phyloP scores from a whole-genome alignment of 495 filamentous ascomycete species.

The Aspergillus wentii region DNA sequence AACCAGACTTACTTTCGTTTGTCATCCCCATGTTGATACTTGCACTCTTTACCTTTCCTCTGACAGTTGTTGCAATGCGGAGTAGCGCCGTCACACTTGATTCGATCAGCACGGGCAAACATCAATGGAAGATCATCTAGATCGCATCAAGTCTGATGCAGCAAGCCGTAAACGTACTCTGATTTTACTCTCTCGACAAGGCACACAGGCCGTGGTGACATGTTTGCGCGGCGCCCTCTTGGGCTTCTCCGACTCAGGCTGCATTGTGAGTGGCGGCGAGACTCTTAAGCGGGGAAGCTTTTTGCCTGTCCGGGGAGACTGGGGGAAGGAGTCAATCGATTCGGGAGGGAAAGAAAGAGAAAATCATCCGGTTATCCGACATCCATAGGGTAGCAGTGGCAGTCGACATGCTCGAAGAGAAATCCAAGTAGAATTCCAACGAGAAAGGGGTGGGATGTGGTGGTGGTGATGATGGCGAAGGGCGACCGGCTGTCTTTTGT shows the following conservation, averaged over 20 bases:
- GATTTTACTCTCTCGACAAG: constrained; percentile 47
- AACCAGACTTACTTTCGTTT: constrained; percentile 47
- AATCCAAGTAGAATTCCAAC: too few relatives aligned
- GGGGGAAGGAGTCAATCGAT: background rate
- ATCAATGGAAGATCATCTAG: too few relatives aligned
- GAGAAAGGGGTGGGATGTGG: background rate
- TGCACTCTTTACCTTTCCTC: constrained; percentile 43
- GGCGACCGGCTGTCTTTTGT: too few relatives aligned
- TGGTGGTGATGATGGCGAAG: too few relatives aligned
- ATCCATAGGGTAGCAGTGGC: constrained; percentile 9
- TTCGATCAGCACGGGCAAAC: too few relatives aligned
- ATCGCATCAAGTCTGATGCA: too few relatives aligned
- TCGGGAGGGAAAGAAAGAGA: background rate
- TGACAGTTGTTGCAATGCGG: constrained; percentile 45
- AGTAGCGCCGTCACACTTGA: constrained; percentile 45
- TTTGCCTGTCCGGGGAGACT: background rate
- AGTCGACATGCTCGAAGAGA: constrained; percentile 8
- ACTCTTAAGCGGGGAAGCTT: too few relatives aligned
- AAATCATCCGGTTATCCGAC: constrained; percentile 13
- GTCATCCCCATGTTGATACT: constrained; percentile 45
- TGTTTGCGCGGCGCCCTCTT: constrained; percentile 39
- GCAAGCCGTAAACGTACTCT: constrained; percentile 39
- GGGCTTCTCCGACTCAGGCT: constrained; percentile 26
- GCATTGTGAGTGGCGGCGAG: constrained; percentile 13
- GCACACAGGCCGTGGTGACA: constrained; percentile 45